Percentiles rank a stretch among this genome's conserved stretches.
Evolutionary conservation across 2,329 filamentous ascomycete genomes (phyloP).

Genomic region (Ascochyta viciae-villosae): DNA sequence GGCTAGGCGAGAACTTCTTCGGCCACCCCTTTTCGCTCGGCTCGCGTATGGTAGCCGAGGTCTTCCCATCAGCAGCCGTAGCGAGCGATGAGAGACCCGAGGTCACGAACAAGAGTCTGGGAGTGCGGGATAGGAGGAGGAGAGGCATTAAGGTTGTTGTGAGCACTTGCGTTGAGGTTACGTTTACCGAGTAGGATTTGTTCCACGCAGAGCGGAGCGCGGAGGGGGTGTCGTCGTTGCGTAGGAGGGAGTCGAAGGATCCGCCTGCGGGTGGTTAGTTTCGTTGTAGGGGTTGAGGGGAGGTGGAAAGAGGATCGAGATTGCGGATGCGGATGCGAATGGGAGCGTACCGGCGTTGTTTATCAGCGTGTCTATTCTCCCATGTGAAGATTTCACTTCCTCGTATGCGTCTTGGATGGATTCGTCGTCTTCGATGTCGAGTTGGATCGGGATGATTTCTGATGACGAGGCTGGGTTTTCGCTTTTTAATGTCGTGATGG

Average conservation of each 20-base stretch:
- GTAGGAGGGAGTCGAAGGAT: constrained; percentile 52
- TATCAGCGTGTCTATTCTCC: constrained; percentile 45
- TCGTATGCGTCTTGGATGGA: constrained; percentile 58
- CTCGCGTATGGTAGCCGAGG: constrained; percentile 1
- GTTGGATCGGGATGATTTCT: constrained; percentile 54
- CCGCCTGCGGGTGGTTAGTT: constrained; percentile 7
- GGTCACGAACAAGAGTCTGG: neutral
- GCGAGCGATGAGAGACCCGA: neutral
- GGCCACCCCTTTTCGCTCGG: constrained; percentile 54
- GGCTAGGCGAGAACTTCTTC: constrained; percentile 42
- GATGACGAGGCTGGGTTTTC: constrained; percentile 52
- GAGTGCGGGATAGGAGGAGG: neutral
- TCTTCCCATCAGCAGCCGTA: neutral
- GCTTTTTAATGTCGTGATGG: constrained; percentile 51
- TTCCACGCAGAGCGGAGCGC: constrained; percentile 35
- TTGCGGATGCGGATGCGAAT: too few species aligned
- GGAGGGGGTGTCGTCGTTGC: constrained; percentile 28
- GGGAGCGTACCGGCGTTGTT: constrained; percentile 48
- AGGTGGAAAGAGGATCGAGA: too few species aligned
- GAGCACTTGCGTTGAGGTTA: neutral
- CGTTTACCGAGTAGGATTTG: neutral
- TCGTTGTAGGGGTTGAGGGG: too few species aligned
- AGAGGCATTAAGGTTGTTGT: neutral
- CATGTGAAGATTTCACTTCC: constrained; percentile 39
- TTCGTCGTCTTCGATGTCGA: constrained; percentile 62